Percentiles rank a stretch among this genome's conserved stretches.
phyloP scores from a whole-genome alignment of 2,329 filamentous ascomycete genomes.

The Xylaria digitata region DNA sequence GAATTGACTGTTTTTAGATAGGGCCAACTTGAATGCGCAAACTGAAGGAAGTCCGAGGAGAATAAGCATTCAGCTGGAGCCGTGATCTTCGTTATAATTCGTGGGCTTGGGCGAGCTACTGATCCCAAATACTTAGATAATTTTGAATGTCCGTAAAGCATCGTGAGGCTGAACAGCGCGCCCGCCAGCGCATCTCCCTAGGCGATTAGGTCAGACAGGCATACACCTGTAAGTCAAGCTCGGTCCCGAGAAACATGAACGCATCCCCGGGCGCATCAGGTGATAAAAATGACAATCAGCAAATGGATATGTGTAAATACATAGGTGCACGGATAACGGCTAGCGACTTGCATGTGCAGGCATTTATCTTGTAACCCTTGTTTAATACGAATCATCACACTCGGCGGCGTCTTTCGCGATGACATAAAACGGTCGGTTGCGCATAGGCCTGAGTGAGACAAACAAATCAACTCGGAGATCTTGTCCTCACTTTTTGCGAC shows the following conservation, averaged over 20 bases:
- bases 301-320: not conserved
- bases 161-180: not conserved
- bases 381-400: not conserved
- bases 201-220: slow-evolving; percentile 13
- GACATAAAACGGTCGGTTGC: slow-evolving; percentile 5
- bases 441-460: not conserved
- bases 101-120: not conserved
- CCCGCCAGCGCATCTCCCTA: not conserved
- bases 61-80: not conserved
- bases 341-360: not conserved
- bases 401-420: not conserved
- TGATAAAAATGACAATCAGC: not conserved
- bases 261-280: not conserved
- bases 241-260: slow-evolving; percentile 22
- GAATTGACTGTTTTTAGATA: not conserved
- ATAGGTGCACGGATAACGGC: not conserved
- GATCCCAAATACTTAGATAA: not conserved
- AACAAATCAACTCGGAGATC: not conserved
- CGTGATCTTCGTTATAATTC: not conserved
- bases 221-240: not conserved
- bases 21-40: not conserved
- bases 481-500: not conserved
- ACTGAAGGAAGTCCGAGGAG: not conserved
- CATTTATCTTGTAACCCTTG: not conserved
- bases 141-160: not conserved